phyloP scores from a whole-genome alignment of 495 filamentous ascomycete species.

The Podospora tetraspora region DNA sequence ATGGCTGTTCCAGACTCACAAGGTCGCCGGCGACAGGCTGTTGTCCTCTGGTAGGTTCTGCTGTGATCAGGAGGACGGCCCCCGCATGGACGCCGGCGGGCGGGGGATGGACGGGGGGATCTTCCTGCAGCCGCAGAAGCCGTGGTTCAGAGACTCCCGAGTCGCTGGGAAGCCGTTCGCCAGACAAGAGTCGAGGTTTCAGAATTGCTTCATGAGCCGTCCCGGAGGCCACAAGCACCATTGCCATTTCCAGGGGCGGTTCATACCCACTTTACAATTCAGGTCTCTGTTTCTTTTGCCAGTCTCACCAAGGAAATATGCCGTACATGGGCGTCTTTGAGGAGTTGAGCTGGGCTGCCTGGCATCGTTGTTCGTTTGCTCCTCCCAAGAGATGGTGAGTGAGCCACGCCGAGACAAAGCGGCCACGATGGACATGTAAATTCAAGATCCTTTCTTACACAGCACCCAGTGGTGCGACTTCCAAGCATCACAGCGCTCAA shows the following conservation, averaged over 20 bases:
- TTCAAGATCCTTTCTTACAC: background rate
- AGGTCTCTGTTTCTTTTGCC: background rate
- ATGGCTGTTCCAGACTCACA: background rate
- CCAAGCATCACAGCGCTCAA: background rate
- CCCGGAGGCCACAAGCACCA: slow-evolving; percentile 11
- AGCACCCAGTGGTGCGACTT: background rate
- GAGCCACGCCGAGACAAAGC: background rate
- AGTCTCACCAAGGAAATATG: background rate
- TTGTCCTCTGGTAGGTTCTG: background rate
- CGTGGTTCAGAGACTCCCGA: slow-evolving; percentile 23
- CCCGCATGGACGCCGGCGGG: slow-evolving; percentile 7
- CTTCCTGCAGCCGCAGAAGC: slow-evolving; percentile 11
- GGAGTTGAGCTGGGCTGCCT: background rate
- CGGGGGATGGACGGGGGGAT: slow-evolving; percentile 3
- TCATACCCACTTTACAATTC: background rate
- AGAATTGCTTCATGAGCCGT: slow-evolving; percentile 33
- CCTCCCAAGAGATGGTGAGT: background rate
- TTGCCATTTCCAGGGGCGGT: background rate
- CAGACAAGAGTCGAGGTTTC: slow-evolving; percentile 22
- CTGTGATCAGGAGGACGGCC: background rate
- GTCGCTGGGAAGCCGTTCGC: slow-evolving; percentile 20
- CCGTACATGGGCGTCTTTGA: too few relatives aligned
- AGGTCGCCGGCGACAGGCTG: slow-evolving; percentile 1
- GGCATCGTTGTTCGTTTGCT: background rate
- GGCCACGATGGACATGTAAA: background rate